Percentiles rank a stretch among this genome's conserved stretches.
Evolutionary conservation across 2,329 filamentous ascomycete species (phyloP).

Genomic region (Ceratocystis lukuohia): DNA sequence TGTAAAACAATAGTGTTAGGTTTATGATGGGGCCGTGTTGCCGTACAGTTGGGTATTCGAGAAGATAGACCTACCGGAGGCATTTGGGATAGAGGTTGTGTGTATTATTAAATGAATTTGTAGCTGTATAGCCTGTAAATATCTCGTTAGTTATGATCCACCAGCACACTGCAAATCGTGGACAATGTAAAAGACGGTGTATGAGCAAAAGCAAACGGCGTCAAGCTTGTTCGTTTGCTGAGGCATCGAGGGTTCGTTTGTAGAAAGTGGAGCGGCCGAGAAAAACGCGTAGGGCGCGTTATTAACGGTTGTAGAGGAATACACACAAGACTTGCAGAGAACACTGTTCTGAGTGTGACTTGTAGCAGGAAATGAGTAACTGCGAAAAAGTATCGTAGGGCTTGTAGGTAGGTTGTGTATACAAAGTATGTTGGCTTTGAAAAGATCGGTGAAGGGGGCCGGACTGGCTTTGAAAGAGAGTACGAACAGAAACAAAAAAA

Average conservation of each 20-base stretch:
- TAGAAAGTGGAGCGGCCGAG: not conserved
- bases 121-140: not conserved
- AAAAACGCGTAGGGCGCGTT: constrained; percentile 1
- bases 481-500: constrained; percentile 22
- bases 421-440: constrained; percentile 20
- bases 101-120: constrained; percentile 15
- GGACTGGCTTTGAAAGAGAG: constrained; percentile 13
- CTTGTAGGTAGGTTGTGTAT: constrained; percentile 13
- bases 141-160: not conserved
- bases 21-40: not conserved
- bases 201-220: not conserved
- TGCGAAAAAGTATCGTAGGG: not conserved
- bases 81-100: constrained; percentile 24
- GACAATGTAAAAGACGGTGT: not conserved
- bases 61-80: constrained; percentile 28
- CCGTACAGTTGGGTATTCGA: not conserved
- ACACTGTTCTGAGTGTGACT: constrained; percentile 1
- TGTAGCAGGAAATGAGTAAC: not conserved
- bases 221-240: not conserved
- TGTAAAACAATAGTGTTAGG: not conserved
- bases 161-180: not conserved
- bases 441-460: constrained; percentile 9
- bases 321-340: constrained; percentile 3
- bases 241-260: not conserved
- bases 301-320: not conserved